A percentile compares a stretch with the other conserved stretches of the same genome.
Conservation (phyloP, 2,329 filamentous ascomycete species). For the Chrysosphaeria jannelii region DNA sequence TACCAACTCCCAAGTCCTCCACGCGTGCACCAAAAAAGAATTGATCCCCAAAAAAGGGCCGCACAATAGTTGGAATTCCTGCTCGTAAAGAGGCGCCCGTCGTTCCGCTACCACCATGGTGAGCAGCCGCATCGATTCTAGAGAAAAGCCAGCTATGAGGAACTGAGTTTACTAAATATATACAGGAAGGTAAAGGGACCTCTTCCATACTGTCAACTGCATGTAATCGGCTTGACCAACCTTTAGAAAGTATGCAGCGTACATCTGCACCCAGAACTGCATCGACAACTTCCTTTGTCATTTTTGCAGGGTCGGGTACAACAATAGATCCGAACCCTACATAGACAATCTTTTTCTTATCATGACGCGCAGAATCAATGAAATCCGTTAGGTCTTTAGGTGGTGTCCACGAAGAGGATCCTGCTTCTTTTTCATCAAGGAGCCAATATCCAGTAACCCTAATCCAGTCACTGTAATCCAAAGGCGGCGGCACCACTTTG, state of each 20-base stretch:
- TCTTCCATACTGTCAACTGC: slow-evolving; percentile 13
- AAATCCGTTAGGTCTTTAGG: slow-evolving; percentile 50
- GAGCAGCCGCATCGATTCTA: slow-evolving; percentile 78
- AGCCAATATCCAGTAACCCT: slow-evolving; percentile 97
- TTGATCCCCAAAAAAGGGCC: slow-evolving; percentile 93
- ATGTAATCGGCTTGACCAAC: slow-evolving; percentile 58
- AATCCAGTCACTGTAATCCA: slow-evolving; percentile 96
- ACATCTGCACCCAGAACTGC: slow-evolving; percentile 78
- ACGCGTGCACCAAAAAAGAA: slow-evolving; percentile 82
- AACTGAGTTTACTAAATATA: slow-evolving; percentile 64
- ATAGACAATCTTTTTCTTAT: slow-evolving; percentile 80
- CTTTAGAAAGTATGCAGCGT: slow-evolving; percentile 80
- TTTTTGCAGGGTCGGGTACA: slow-evolving; percentile 58
- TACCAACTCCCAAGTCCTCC: slow-evolving; percentile 77
- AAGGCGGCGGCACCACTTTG: slow-evolving; percentile 68
- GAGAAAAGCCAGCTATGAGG: slow-evolving; percentile 93
- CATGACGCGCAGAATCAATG: slow-evolving; percentile 50
- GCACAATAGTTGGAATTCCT: slow-evolving; percentile 77
- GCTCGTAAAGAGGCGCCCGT: slow-evolving; percentile 79
- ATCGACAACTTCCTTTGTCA: slow-evolving; percentile 81
- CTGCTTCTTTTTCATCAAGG: slow-evolving; percentile 30
- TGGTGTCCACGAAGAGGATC: slow-evolving; percentile 25
- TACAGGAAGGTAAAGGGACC: slow-evolving; percentile 45
- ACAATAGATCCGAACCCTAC: slow-evolving; percentile 94
- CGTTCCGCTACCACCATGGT: slow-evolving; percentile 84